Base-by-base conservation (phyloP, 2,329 filamentous ascomycete genomes). In the Leptoxyphium fumago region DNA sequence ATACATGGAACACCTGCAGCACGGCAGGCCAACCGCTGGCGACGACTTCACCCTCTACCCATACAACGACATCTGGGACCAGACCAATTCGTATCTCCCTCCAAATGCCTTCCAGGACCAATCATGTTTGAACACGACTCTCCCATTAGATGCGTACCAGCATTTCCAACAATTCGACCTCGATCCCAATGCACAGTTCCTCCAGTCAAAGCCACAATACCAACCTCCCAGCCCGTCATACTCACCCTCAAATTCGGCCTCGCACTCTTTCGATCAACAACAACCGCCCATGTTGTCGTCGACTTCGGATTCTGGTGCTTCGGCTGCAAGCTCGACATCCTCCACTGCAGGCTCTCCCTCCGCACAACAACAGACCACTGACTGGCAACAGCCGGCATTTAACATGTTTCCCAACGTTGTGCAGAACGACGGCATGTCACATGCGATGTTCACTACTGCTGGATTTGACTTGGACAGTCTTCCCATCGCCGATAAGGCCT, bases 331-430 rank as follows among this genome's bases (percentile, higher is more conserved):
- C 51, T 62, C 63, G 13, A 66, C 70, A 10, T 73, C 70, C 3
- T 73, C 70, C 10, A 60, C 66, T 13, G 66, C 68, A 50, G 68
- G 66, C 38, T 74, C 71, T 5, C 71, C 71, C 26, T 7, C 21
- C 3, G 66, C 74, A 71, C 28, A 80, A 72, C 42, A 77, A 71
- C 48, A 85, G 72, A 48, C 77, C 72, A 47, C 71, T 70, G 18
- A 81, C 75, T 46, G 72, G 72, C 43, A 40, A 18, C 49, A 50
- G 21, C 47, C 48, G 30, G 43, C 42, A 64, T 82, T 30, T 45
- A 49, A 46, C 74, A 72, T 42, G 67, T 82, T 44, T 51, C 79
- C 80, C 28, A 66, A 70, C 55, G 82, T 85, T 48, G 74, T 83
- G 42, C 70, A 72, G 52, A 67, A 73, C 47, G 67, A 70, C 56